These are phyloP conservation scores for Monoraphidium neglectum DNA, from an alignment of 139 green algal genomes.

Conservation along the genomic window DNA sequence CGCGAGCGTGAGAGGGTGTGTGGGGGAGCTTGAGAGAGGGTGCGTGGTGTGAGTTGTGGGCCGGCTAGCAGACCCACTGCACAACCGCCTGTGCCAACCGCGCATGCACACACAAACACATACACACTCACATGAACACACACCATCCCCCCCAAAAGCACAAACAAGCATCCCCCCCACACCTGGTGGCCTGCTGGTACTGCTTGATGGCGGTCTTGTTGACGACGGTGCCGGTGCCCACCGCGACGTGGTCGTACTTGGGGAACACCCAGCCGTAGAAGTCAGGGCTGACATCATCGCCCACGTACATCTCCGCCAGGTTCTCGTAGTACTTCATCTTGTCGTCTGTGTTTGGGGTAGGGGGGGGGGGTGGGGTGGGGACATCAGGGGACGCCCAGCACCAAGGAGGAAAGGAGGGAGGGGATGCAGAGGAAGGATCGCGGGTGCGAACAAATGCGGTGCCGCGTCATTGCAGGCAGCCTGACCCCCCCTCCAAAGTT, in stretches of 20 bases:
- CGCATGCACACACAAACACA: no score
- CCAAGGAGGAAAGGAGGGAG: no score
- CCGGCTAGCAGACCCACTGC: no score
- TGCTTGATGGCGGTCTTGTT: slow-evolving; percentile 99
- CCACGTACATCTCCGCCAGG: slow-evolving; percentile 99
- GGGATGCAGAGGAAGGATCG: no score
- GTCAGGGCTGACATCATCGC: slow-evolving; percentile 98
- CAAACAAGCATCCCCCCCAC: slow-evolving; percentile 27
- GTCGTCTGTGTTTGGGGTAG: slow-evolving; percentile 67
- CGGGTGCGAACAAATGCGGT: no score
- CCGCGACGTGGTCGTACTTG: slow-evolving; percentile 99
- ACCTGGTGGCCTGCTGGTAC: slow-evolving; percentile 95
- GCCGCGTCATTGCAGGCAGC: no score
- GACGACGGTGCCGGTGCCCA: slow-evolving; percentile 98
- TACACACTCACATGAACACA: no score
- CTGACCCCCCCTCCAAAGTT: no score
- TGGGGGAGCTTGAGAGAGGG: background rate
- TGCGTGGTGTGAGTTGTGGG: background rate
- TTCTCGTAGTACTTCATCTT: slow-evolving; percentile 99
- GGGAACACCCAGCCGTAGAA: slow-evolving; percentile 99
- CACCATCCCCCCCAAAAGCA: no score
- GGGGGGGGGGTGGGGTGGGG: no score
- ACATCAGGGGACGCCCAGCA: no score
- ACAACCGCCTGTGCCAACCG: no score
- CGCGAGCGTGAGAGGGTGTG: slow-evolving; percentile 32